Evolutionary conservation across 2,329 filamentous ascomycete species (phyloP).

Genomic region (Colletotrichum lindemuthianum): DNA sequence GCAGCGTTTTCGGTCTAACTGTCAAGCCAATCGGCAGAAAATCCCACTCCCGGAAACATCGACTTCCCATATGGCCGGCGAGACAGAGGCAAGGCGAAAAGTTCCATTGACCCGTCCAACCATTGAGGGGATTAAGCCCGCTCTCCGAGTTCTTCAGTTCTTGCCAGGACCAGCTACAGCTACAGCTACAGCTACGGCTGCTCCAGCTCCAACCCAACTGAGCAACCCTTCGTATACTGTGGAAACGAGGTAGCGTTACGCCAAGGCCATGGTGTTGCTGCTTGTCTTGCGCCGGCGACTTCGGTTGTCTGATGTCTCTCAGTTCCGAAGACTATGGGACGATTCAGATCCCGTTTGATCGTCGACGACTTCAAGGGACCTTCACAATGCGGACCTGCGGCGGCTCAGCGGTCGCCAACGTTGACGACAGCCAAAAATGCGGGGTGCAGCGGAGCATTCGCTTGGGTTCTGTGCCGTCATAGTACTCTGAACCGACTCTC

Average conservation of each 20-base stretch:
- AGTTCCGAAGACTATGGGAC: conserved; percentile 32
- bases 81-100: background rate
- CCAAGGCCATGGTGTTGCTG: conserved; percentile 13
- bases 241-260: conserved; percentile 15
- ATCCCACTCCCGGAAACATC: background rate
- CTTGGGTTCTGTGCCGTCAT: no score
- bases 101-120: background rate
- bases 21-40: background rate
- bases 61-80: background rate
- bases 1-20: background rate
- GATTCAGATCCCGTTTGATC: conserved; percentile 35
- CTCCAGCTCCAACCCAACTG: background rate
- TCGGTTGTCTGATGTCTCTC: conserved; percentile 34
- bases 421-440: conserved; percentile 23
- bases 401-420: background rate
- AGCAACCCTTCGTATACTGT: background rate
- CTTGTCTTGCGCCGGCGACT: conserved; percentile 9
- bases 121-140: no score
- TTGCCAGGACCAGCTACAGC: background rate
- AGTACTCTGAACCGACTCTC: background rate
- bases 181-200: conserved; percentile 1
- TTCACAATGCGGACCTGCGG: background rate
- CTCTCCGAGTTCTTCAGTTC: no score
- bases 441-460: conserved; percentile 19
- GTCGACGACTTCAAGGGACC: conserved; percentile 20